phyloP scores from a whole-genome alignment of 208 protist genomes.

The Crithidia bombi region DNA sequence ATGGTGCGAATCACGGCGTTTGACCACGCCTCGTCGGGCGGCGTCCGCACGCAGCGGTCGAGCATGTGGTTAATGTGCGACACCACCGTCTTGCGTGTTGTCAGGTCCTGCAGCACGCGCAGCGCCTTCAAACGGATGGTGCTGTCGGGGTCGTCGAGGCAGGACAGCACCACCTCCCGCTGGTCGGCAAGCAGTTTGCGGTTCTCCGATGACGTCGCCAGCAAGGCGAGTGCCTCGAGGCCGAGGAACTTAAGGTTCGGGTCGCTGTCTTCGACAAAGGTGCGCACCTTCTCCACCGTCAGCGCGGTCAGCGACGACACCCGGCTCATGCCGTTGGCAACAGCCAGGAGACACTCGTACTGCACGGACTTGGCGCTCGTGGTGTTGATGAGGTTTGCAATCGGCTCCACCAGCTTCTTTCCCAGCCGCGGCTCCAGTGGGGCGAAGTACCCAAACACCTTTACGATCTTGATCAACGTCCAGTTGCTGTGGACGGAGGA shows the following conservation, averaged over 20 bases:
- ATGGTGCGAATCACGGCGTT: constrained; percentile 93
- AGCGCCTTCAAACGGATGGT: constrained; percentile 96
- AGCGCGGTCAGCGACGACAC: constrained; percentile 88
- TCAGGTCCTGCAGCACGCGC: constrained; percentile 92
- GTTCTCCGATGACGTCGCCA: constrained; percentile 83
- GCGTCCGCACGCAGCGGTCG: constrained; percentile 57
- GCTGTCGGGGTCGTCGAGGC: constrained; percentile 95
- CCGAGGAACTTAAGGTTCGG: constrained; percentile 99
- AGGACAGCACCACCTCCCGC: constrained; percentile 91
- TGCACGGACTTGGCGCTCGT: constrained; percentile 95
- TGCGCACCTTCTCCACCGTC: constrained; percentile 93
- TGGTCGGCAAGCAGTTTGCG: constrained; percentile 93
- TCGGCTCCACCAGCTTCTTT: constrained; percentile 98
- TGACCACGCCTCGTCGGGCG: constrained; percentile 89
- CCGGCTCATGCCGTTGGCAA: constrained; percentile 88
- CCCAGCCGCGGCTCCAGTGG: constrained; percentile 96
- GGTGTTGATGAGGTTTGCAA: constrained; percentile 95
- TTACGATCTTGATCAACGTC: constrained; percentile 99
- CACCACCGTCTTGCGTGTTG: constrained; percentile 91
- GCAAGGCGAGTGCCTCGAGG: constrained; percentile 92
- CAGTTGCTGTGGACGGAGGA: constrained; percentile 97
- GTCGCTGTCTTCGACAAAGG: constrained; percentile 97
- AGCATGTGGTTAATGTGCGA: constrained; percentile 81
- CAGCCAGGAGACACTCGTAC: constrained; percentile 97
- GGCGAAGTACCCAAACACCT: constrained; percentile 97